These are phyloP conservation scores for Penicillium nucicola DNA, from an alignment of 495 filamentous ascomycete genomes.

Conservation along the genomic window DNA sequence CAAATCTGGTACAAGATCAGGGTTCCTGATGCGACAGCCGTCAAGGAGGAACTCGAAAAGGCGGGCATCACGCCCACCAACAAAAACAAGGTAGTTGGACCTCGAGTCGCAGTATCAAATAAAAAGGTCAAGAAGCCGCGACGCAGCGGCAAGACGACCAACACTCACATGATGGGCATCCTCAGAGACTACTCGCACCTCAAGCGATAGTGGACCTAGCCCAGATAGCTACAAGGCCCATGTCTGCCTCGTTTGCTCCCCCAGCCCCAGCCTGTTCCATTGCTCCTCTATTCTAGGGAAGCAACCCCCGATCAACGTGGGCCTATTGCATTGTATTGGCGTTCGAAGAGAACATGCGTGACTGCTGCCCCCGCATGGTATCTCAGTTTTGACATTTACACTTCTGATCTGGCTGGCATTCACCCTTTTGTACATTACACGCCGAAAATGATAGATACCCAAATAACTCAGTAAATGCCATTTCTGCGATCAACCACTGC, in stretches of 20 bases:
- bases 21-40: constrained; percentile 69
- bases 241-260: background rate
- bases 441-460: constrained; percentile 31
- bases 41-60: constrained; percentile 70
- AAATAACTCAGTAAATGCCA: constrained; percentile 11
- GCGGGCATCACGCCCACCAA: constrained; percentile 76
- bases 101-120: constrained; percentile 51
- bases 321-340: constrained; percentile 20
- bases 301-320: background rate
- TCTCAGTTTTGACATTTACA: background rate
- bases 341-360: constrained; percentile 8
- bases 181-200: constrained; percentile 78
- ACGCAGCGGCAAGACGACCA: constrained; percentile 80
- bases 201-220: constrained; percentile 35
- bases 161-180: constrained; percentile 87
- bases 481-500: background rate
- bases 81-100: constrained; percentile 63
- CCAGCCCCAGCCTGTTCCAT: too few species aligned
- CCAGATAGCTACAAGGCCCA: background rate
- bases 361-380: background rate
- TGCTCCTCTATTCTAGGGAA: background rate
- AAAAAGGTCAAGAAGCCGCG: constrained; percentile 64
- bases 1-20: constrained; percentile 77
- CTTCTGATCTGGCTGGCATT: background rate
- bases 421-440: constrained; percentile 16